Evolutionary conservation across 495 filamentous ascomycete species (phyloP), one percentile per base, ranked within the genome.

Genomic region (Penicillium herquei): DNA sequence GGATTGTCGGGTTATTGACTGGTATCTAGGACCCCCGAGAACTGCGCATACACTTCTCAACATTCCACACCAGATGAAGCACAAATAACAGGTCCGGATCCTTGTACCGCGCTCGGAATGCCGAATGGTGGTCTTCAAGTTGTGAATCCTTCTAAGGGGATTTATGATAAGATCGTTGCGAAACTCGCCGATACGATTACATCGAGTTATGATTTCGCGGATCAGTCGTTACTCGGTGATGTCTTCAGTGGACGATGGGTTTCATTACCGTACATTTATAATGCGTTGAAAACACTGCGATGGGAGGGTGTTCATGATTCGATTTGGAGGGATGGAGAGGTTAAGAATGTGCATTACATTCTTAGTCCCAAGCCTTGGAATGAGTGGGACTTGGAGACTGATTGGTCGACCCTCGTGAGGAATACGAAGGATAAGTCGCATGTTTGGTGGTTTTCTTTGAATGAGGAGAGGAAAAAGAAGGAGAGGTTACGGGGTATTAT

Each of bases 321-420:
- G 37, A 89, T 93, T 51, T 94, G 90, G 90, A 70, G 79, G 31
- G 90, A 94, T 65, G 83, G 84, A 12, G 60, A 78, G 54, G 87
- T 94, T 14, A 91, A 88, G 78, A 90, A 89, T 66, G 65, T 92
- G 14, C 90, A 94, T 66, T 92, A 88, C 62, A 86, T 95, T 18
- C 64, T 94, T n/a, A 77, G 73, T 31, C 87, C 86, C 26, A 94
- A 95, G 69, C 90, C 90, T 21, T 93, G 90, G 90, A 84, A 92
- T 62, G 82, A 88, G 68, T 52, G 44, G 52, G 49, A 64, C 66
- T 54, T 58, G 41, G 18, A 64, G 54, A 21, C 6, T 43, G 26
- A 58, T 13, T 11, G 21, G 21, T 26, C 21, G 21, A 4, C 1
- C 2, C 4, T 26, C 2, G 21, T 26, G 21, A 26, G 4, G 21